Evolutionary conservation across 2,329 filamentous ascomycete species (phyloP).

Genomic region (Pestalotiopsis sp.): DNA sequence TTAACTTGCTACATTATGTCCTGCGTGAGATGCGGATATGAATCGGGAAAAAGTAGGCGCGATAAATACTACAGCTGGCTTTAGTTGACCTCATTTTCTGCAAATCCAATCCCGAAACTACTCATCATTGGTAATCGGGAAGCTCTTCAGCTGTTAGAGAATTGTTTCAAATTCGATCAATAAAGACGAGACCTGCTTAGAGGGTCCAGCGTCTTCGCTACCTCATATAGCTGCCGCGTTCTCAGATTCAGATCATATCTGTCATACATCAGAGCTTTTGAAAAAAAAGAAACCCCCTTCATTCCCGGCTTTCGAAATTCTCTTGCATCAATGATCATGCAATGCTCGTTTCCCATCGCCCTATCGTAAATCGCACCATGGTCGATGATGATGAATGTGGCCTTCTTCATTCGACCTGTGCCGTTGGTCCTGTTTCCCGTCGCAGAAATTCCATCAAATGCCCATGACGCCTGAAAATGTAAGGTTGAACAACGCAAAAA

Average conservation of each 20-base stretch:
- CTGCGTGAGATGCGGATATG: not conserved
- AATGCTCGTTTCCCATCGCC: constrained; percentile 4
- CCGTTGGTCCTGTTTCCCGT: not conserved
- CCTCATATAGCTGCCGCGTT: not conserved
- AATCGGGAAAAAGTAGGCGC: not conserved
- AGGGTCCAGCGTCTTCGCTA: not conserved
- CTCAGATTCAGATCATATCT: not conserved
- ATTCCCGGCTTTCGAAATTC: not conserved
- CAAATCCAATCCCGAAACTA: not conserved
- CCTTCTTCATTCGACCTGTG: not conserved
- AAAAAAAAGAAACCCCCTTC: not conserved
- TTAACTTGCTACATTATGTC: too few species aligned
- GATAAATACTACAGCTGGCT: too few species aligned
- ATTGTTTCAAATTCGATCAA: not conserved
- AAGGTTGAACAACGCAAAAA: not conserved
- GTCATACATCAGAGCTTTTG: not conserved
- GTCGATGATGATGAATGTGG: not conserved
- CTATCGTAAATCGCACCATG: not conserved
- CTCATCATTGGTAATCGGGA: not conserved
- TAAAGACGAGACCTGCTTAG: not conserved
- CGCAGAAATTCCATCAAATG: not conserved
- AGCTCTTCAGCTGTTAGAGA: not conserved
- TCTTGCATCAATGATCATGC: not conserved
- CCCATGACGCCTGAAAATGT: not conserved
- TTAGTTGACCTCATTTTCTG: too few species aligned